These are phyloP conservation scores for Aspergillus brunneoviolaceus DNA, from an alignment of 2,329 filamentous ascomycete species.

Conservation along the genomic window DNA sequence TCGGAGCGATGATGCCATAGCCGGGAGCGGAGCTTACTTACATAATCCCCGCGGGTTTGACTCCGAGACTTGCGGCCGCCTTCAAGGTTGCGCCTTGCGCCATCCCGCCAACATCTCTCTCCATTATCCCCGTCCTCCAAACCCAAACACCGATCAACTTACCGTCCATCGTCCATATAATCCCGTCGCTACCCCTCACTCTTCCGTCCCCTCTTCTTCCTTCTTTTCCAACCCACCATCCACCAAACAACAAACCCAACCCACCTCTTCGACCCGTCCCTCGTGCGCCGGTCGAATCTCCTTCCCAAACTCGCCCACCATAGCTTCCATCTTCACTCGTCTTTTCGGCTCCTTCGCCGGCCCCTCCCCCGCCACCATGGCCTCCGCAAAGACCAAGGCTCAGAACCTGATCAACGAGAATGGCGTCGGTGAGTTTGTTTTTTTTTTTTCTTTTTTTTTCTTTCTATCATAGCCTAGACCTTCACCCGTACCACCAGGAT, in stretches of 20 bases:
- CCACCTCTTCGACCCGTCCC: neutral
- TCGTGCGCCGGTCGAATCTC: constrained; percentile 1
- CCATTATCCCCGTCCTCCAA: neutral
- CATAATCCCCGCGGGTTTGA: neutral
- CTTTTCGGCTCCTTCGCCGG: constrained; percentile 64
- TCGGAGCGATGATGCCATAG: neutral
- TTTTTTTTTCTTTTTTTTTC: too few relatives aligned
- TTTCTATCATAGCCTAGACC: too few relatives aligned
- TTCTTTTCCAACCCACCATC: neutral
- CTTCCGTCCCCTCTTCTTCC: neutral
- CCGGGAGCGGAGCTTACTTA: neutral
- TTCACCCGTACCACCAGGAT: too few relatives aligned
- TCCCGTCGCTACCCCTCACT: neutral
- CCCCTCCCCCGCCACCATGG: constrained; percentile 67
- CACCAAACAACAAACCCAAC: neutral
- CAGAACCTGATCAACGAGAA: constrained; percentile 87
- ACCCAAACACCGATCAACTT: neutral
- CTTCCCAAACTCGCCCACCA: constrained; percentile 40
- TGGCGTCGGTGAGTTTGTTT: constrained; percentile 61
- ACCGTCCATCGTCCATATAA: neutral
- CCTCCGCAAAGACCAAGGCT: constrained; percentile 78
- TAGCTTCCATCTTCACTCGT: constrained; percentile 68
- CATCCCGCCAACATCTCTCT: neutral
- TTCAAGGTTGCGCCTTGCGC: neutral
- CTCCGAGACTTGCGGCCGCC: neutral